Conservation (phyloP, 2,329 filamentous ascomycete genomes). For the Tympanopsis confertula region DNA sequence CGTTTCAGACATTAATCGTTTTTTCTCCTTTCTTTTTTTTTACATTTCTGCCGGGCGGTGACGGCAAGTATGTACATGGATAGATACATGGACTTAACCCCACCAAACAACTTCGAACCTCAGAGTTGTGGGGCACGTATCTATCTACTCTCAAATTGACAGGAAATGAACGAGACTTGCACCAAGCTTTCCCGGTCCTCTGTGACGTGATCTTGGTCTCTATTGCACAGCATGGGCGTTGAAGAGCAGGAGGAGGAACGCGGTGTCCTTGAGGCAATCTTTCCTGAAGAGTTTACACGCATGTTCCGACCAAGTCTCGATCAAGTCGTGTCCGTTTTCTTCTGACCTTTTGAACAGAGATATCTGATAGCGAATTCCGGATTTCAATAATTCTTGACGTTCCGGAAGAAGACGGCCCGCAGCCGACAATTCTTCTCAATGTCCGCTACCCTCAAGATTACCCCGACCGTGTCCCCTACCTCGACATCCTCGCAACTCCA, state of each 20-base stretch:
- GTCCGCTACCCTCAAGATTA: conserved; percentile 82
- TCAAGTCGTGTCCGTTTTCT: conserved; percentile 2
- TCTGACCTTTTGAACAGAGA: conserved; percentile 41
- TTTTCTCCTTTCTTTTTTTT: too few species aligned
- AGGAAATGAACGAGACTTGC: too few species aligned
- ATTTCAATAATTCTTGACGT: conserved; percentile 79
- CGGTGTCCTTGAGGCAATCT: conserved; percentile 95
- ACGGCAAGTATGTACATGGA: conserved; percentile 3
- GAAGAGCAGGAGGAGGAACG: conserved; percentile 94
- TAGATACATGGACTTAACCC: too few species aligned
- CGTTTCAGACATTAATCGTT: too few species aligned
- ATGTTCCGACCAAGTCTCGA: conserved; percentile 8
- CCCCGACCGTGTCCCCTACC: conserved; percentile 72
- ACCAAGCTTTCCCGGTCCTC: too few species aligned
- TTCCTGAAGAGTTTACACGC: conserved; percentile 94
- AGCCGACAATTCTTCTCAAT: conserved; percentile 66
- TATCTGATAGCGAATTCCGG: conserved; percentile 81
- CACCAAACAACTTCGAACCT: too few species aligned
- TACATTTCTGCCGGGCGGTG: conserved; percentile 9
- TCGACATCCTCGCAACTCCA: conserved; percentile 67
- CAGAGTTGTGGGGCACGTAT: too few species aligned
- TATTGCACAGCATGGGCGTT: conserved; percentile 38
- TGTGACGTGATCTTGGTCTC: conserved; percentile 2
- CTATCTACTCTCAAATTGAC: too few species aligned
- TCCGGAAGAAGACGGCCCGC: conserved; percentile 50